Conservation (phyloP, 108 stramenopile species). For the Nitzschia palea region DNA sequence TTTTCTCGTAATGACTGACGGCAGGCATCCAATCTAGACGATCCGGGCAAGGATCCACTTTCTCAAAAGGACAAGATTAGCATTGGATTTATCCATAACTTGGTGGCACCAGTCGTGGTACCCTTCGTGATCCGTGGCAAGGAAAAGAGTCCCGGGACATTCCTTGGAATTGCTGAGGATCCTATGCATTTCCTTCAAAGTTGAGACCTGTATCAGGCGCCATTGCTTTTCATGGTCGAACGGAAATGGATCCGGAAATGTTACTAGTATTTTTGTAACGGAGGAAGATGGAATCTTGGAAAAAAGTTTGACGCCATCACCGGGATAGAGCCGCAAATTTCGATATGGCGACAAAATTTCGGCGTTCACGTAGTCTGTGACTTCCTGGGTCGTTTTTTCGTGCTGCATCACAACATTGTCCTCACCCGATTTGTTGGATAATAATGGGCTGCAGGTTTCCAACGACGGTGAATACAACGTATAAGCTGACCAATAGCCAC, state of each 20-base stretch:
- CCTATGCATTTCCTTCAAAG: slow-evolving; percentile 44
- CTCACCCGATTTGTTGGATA: too few relatives aligned
- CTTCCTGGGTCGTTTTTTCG: not conserved
- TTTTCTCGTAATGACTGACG: slow-evolving; percentile 69
- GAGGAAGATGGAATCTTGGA: slow-evolving; percentile 45
- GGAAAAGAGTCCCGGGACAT: slow-evolving; percentile 44
- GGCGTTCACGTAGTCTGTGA: not conserved
- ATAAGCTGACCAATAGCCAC: slow-evolving; percentile 3
- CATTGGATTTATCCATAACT: slow-evolving; percentile 37
- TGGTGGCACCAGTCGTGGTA: slow-evolving; percentile 51
- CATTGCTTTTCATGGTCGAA: slow-evolving; percentile 39
- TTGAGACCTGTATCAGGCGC: slow-evolving; percentile 56
- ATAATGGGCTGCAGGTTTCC: too few relatives aligned
- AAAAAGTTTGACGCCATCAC: slow-evolving; percentile 71
- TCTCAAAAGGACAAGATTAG: slow-evolving; percentile 17
- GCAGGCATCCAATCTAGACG: slow-evolving; percentile 65
- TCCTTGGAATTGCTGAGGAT: slow-evolving; percentile 27
- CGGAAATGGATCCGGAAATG: slow-evolving; percentile 80
- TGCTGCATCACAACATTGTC: too few relatives aligned
- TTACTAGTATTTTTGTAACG: slow-evolving; percentile 55
- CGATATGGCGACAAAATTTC: slow-evolving; percentile 19
- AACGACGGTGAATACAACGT: not conserved
- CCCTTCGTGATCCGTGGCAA: slow-evolving; percentile 73
- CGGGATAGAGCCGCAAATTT: slow-evolving; percentile 61
- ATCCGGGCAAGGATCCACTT: slow-evolving; percentile 52